Conservation (phyloP, 495 filamentous ascomycete genomes). For the Penicillium odoratum region DNA sequence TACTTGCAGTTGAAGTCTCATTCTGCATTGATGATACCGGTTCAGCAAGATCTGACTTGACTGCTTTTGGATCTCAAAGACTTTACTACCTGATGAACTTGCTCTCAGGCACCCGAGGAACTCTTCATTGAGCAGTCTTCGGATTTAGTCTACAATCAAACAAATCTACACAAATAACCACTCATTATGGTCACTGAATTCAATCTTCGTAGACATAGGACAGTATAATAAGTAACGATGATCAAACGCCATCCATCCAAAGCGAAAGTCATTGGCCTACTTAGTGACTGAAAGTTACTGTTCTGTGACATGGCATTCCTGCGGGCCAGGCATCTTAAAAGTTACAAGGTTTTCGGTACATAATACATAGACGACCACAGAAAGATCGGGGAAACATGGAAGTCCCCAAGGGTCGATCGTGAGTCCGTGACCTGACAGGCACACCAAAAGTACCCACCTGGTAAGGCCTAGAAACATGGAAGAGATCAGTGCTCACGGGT, state of each 20-base stretch:
- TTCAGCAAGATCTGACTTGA: neutral
- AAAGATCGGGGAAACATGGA: conserved; percentile 28
- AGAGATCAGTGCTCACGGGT: conserved; percentile 44
- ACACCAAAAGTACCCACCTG: conserved; percentile 53
- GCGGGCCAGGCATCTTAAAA: conserved; percentile 29
- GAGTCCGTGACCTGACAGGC: conserved; percentile 31
- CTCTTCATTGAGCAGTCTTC: conserved; percentile 1
- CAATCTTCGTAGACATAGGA: neutral
- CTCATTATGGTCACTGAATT: neutral
- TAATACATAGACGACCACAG: conserved; percentile 31
- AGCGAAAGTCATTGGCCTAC: neutral
- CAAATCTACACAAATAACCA: neutral
- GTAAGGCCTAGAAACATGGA: conserved; percentile 52
- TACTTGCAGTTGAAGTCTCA: neutral
- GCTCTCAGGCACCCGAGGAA: neutral
- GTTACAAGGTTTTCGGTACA: conserved; percentile 26
- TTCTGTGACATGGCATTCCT: conserved; percentile 29
- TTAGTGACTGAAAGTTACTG: neutral
- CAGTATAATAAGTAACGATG: neutral
- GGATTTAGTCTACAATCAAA: conserved; percentile 1
- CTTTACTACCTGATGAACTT: conserved; percentile 1
- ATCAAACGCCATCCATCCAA: too few relatives aligned
- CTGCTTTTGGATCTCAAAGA: neutral
- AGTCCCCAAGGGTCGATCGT: too few relatives aligned
- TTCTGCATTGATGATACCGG: neutral